A percentile compares a stretch with the other conserved stretches of the same genome.
Evolutionary conservation across 257 asterid genomes (phyloP).

Genomic region (Scutellaria barbata): DNA sequence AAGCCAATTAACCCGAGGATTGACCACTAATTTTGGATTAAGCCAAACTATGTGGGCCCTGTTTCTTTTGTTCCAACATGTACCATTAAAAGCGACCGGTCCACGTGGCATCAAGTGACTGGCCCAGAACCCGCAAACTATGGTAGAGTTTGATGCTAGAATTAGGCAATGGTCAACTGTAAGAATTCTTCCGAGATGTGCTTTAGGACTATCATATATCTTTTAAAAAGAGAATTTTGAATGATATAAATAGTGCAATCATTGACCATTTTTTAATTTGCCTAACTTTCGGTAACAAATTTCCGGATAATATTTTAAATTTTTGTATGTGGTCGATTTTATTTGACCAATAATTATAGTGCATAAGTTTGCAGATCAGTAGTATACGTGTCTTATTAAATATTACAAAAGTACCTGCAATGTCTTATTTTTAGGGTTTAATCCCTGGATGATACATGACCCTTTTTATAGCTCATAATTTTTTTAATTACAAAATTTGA

Average conservation of each 20-base stretch:
- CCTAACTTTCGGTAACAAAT: conserved; percentile 43
- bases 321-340: conserved; percentile 6
- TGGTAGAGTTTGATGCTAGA: conserved; percentile 16
- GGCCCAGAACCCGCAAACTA: conserved; percentile 35
- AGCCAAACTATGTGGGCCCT: conserved; percentile 45
- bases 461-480: conserved; percentile 17
- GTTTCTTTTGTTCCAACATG: conserved; percentile 68
- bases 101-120: conserved; percentile 35
- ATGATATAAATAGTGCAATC: conserved; percentile 24
- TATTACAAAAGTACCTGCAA: neutral
- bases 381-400: conserved; percentile 28
- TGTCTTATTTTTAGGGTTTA: neutral
- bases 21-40: conserved; percentile 47
- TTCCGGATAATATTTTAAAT: conserved; percentile 14
- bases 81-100: conserved; percentile 46
- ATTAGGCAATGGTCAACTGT: conserved; percentile 53
- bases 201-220: conserved; percentile 44
- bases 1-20: conserved; percentile 53
- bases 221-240: conserved; percentile 20
- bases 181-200: conserved; percentile 40
- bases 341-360: conserved; percentile 23
- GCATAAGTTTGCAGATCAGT: neutral
- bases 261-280: conserved; percentile 39
- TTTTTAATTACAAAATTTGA: neutral
- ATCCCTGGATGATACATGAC: conserved; percentile 28